A percentile compares a stretch with the other conserved stretches of the same genome.
Evolutionary conservation across 371 early-diverging fungal genomes (phyloP).

Genomic region (Apophysomyces trapeziformis): DNA sequence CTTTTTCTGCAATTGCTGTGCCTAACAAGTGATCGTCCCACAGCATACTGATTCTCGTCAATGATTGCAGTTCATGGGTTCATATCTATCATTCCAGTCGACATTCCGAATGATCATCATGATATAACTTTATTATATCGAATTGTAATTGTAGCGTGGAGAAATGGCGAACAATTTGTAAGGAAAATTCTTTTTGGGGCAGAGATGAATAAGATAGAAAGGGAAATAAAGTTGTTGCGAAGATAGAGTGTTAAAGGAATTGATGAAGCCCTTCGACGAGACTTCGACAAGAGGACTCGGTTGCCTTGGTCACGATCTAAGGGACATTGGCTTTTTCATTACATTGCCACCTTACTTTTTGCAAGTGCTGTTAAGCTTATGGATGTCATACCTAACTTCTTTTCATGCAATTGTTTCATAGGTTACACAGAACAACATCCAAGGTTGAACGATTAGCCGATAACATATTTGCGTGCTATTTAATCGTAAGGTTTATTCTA

Average conservation of each 20-base stretch:
- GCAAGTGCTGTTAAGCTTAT: no score
- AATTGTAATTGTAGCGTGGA: not conserved
- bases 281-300: no score
- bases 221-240: no score
- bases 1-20: not conserved
- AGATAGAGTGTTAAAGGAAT: no score
- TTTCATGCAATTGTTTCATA: slow-evolving; percentile 1
- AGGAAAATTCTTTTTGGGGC: no score
- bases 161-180: not conserved
- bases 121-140: not conserved
- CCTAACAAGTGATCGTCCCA: not conserved
- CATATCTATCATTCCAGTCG: not conserved
- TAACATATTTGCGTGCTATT: not conserved
- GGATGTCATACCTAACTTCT: not conserved
- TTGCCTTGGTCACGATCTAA: no score
- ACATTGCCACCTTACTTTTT: no score
- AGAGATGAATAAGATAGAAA: no score
- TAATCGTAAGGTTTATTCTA: not conserved
- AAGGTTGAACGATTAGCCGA: not conserved
- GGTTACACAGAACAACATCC: not conserved
- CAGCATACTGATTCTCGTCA: not conserved
- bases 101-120: not conserved
- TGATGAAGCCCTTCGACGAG: no score
- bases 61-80: not conserved
- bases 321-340: no score